These are phyloP conservation scores for Euphorbia peplus DNA, from an alignment of 345 rosid genomes.

Conservation along the genomic window DNA sequence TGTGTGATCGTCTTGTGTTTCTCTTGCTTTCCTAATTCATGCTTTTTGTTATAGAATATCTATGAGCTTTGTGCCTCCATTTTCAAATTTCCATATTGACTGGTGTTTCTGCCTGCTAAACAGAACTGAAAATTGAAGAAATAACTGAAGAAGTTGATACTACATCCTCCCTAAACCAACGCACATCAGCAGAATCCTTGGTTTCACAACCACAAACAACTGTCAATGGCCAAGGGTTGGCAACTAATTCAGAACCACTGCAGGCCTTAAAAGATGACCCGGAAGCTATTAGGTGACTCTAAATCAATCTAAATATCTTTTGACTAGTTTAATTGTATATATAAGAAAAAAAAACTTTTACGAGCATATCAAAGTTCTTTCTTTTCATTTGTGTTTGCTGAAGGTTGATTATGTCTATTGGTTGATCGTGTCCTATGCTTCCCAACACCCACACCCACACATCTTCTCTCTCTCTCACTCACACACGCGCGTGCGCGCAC, in stretches of 20 bases:
- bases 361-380: not conserved
- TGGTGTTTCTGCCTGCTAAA: slow-evolving; percentile 12
- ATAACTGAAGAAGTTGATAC: slow-evolving; percentile 55
- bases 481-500: too few species aligned
- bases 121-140: slow-evolving; percentile 74
- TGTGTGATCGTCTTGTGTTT: not conserved
- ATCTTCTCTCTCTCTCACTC: not conserved
- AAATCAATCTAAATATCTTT: not conserved
- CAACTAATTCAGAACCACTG: slow-evolving; percentile 46
- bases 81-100: not conserved
- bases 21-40: not conserved
- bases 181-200: slow-evolving; percentile 25
- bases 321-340: not conserved
- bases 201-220: slow-evolving; percentile 32
- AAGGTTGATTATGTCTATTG: not conserved
- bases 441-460: too few species aligned
- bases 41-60: not conserved
- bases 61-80: not conserved
- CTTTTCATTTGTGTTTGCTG: not conserved
- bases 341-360: not conserved
- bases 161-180: slow-evolving; percentile 36
- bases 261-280: slow-evolving; percentile 71
- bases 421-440: too few species aligned
- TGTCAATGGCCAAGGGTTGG: slow-evolving; percentile 19
- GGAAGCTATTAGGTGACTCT: slow-evolving; percentile 65